Base-by-base conservation (phyloP, 106 monocot species). In the Allium cepa region DNA sequence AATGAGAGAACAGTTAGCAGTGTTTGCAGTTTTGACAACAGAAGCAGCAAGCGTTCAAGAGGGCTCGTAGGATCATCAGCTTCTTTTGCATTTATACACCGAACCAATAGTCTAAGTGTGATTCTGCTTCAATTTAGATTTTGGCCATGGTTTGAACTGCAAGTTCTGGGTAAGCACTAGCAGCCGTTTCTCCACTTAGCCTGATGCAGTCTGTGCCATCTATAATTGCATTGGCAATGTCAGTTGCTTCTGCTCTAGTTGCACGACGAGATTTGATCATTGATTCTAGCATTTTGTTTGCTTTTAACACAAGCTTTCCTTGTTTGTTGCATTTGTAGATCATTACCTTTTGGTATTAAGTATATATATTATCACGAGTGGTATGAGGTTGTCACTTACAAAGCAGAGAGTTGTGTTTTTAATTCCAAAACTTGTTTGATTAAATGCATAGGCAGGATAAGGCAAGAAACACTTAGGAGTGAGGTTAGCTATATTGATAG, bases 221-320 rank as follows among this genome's bases (percentile, higher is more conserved):
- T 4, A 87, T 73, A 26, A 87, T 83, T 14, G 87, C 87, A 49
- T 87, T 87, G 27, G 87, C 87, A 11, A 87, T 83, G 56, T 87
- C 87, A 0, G 87, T 87, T 53, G 87, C 87, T 58, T 87, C 87
- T 0, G 87, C 82, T 17, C 87, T 79, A 9, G 87, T 87, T 0
- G 87, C 82, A 12, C 87, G 82, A 22, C 82, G 83, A 26, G 83
- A 83, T 56, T 87, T 87, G 70, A 87, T 87, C 87, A 87, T 87
- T 9, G 87, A 87, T 28, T 87, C 87, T 7, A 87, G 83, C 87
- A 87, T 87, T 55, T 87, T 80, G 11, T 82, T 87, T 27, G 87
- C 87, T 1, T 82, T 87, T 8, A 87, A 82, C 13, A 87, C 87
- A 10, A 83, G 75, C 28, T 87, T 87, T 8, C 87, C 87, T 3